These are phyloP conservation scores for Volutella citrinella DNA, from an alignment of 2,329 filamentous ascomycete species.

Conservation along the genomic window DNA sequence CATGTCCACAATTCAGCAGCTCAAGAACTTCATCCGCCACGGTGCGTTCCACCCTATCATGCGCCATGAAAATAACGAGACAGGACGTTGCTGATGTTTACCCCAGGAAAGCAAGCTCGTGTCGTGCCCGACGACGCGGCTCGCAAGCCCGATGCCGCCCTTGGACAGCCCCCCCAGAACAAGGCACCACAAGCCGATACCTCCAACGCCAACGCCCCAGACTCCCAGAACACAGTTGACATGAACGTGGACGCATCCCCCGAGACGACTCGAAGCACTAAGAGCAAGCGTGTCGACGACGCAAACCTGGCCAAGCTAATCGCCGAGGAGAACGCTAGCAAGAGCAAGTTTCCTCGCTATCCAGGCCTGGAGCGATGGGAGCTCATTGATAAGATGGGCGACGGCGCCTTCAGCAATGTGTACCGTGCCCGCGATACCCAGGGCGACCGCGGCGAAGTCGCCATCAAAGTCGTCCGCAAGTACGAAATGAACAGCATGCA, in stretches of 20 bases:
- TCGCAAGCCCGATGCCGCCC: conserved; percentile 50
- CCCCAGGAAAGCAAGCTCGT: conserved; percentile 80
- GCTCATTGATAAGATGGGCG: conserved; percentile 94
- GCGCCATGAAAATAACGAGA: too few species aligned
- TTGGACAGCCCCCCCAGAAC: conserved; percentile 51
- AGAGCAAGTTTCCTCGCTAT: conserved; percentile 73
- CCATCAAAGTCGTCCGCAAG: conserved; percentile 98
- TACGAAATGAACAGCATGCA: conserved; percentile 99
- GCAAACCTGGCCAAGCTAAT: conserved; percentile 80
- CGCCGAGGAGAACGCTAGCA: conserved; percentile 85
- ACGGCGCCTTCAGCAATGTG: conserved; percentile 98
- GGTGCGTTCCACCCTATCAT: conserved; percentile 43
- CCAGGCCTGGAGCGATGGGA: conserved; percentile 62
- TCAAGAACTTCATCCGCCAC: conserved; percentile 98
- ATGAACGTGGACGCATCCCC: too few species aligned
- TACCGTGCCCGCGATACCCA: conserved; percentile 80
- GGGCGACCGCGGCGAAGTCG: conserved; percentile 73
- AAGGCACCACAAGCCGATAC: conserved; percentile 49
- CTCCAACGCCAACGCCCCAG: conserved; percentile 32
- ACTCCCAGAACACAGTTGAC: too few species aligned
- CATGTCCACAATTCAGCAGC: conserved; percentile 82
- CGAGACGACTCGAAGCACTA: too few species aligned
- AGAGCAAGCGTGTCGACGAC: conserved; percentile 49
- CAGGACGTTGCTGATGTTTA: too few species aligned
- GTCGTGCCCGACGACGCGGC: conserved; percentile 53